A percentile compares a stretch with the other conserved stretches of the same genome.
These are phyloP conservation scores for Dactylis glomerata DNA, from an alignment of 176 grass and related monocot species.

Conservation along the genomic window DNA sequence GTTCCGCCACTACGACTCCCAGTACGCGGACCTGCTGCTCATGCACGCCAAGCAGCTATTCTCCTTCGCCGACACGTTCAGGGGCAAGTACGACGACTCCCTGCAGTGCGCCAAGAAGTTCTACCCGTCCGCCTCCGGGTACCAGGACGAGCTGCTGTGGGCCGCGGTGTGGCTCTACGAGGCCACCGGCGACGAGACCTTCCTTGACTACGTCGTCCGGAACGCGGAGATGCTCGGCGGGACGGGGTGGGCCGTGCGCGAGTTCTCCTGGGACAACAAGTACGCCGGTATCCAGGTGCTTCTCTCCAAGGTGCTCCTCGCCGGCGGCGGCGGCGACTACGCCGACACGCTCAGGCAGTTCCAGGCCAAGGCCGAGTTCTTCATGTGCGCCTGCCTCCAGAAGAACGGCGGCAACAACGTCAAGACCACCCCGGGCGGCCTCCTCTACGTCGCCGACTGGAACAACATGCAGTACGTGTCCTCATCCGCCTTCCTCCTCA, in stretches of 20 bases:
- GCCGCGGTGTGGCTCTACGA: conserved; percentile 80
- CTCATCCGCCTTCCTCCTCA: conserved; percentile 61
- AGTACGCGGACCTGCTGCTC: conserved; percentile 68
- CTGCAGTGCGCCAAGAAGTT: conserved; percentile 68
- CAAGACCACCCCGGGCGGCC: conserved; percentile 61
- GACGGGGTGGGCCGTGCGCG: conserved; percentile 64
- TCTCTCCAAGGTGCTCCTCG: conserved; percentile 67
- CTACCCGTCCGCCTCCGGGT: conserved; percentile 71
- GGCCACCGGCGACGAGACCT: conserved; percentile 64
- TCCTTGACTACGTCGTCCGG: conserved; percentile 61
- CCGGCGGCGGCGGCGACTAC: conserved; percentile 10
- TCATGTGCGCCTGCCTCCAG: conserved; percentile 85
- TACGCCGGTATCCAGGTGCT: conserved; percentile 90
- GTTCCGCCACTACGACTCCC: conserved; percentile 74
- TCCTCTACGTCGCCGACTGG: conserved; percentile 77
- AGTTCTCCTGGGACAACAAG: conserved; percentile 99
- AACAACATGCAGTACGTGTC: conserved; percentile 93
- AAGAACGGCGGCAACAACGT: conserved; percentile 83
- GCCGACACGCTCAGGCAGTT: conserved; percentile 59
- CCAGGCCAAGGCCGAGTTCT: conserved; percentile 93
- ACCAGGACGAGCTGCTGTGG: conserved; percentile 88
- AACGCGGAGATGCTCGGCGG: conserved; percentile 68
- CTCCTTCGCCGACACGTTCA: conserved; percentile 75
- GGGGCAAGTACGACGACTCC: conserved; percentile 71
- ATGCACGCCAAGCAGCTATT: conserved; percentile 88